A percentile compares a stretch with the other conserved stretches of the same genome.
phyloP scores from a whole-genome alignment of 306 rosid species.

The Arachis stenosperma region DNA sequence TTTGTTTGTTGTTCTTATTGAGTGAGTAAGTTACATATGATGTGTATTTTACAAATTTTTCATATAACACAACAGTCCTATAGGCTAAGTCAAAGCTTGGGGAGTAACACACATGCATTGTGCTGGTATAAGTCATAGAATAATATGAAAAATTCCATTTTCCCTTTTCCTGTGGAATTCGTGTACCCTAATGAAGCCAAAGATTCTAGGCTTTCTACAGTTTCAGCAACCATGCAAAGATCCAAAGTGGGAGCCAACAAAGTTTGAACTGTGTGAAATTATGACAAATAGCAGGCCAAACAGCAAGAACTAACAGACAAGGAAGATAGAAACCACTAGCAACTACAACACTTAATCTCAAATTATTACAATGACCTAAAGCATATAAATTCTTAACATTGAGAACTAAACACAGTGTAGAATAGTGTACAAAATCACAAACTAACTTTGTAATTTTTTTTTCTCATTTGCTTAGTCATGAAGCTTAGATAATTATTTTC shows the following conservation, averaged over 20 bases:
- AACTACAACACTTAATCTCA: not conserved
- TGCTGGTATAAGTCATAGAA: conserved; percentile 1
- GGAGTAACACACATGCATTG: not conserved
- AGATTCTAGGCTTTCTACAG: conserved; percentile 36
- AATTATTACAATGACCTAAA: conserved; percentile 31
- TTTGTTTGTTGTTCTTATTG: conserved; percentile 9
- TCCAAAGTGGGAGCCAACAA: conserved; percentile 30
- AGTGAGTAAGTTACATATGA: conserved; percentile 9
- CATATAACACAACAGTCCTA: not conserved
- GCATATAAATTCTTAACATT: conserved; percentile 16
- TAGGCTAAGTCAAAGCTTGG: conserved; percentile 4
- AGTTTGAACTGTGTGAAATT: conserved; percentile 22
- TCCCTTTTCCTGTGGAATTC: not conserved
- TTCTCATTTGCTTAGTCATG: not conserved
- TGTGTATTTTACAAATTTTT: not conserved
- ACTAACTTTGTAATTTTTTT: conserved; percentile 4
- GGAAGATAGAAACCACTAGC: conserved; percentile 18
- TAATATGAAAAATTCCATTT: conserved; percentile 3
- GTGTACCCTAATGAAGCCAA: not conserved
- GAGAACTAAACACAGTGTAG: not conserved
- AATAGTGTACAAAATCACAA: conserved; percentile 10
- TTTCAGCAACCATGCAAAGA: conserved; percentile 40
- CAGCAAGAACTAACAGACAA: conserved; percentile 2
- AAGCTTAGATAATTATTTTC: conserved; percentile 3
- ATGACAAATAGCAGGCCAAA: conserved; percentile 25